Evolutionary conservation across 805 yeast genomes (phyloP).

Genomic region (Teunomyces atbi): DNA sequence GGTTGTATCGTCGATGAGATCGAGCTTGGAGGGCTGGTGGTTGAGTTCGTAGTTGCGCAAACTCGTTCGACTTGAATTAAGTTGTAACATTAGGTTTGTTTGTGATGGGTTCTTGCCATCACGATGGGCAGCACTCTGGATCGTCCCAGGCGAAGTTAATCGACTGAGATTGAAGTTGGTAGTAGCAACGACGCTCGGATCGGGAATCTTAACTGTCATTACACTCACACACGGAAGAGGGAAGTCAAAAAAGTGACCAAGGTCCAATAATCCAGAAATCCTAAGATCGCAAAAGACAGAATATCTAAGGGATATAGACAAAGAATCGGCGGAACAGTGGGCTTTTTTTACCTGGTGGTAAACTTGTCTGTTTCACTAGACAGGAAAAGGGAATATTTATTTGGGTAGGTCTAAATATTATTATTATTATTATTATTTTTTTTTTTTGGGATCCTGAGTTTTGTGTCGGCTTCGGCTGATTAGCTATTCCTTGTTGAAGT

Average conservation of each 20-base stretch:
- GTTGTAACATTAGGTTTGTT: constrained; percentile 3
- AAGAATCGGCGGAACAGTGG: background rate
- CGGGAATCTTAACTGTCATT: constrained; percentile 6
- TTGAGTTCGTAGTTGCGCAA: constrained; percentile 8
- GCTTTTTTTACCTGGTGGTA: background rate
- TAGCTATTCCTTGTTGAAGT: background rate
- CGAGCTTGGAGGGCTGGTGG: constrained; percentile 43
- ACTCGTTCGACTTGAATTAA: background rate
- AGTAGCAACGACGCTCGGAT: constrained; percentile 11
- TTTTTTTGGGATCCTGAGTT: background rate
- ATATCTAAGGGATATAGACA: background rate
- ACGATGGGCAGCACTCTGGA: background rate
- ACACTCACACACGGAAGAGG: background rate
- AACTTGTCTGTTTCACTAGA: background rate
- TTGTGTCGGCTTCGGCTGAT: background rate
- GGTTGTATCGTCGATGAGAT: constrained; percentile 46
- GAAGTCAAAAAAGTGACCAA: constrained; percentile 1
- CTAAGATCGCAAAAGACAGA: background rate
- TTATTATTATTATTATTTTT: background rate
- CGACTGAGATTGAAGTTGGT: constrained; percentile 13
- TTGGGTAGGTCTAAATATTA: background rate
- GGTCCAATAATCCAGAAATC: background rate
- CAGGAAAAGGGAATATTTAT: constrained; percentile 1
- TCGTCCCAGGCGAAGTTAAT: constrained; percentile 7
- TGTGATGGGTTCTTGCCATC: background rate